Evolutionary conservation across 2,329 filamentous ascomycete genomes (phyloP).

Genomic region (Nothophaeocryptopus gaeumannii): DNA sequence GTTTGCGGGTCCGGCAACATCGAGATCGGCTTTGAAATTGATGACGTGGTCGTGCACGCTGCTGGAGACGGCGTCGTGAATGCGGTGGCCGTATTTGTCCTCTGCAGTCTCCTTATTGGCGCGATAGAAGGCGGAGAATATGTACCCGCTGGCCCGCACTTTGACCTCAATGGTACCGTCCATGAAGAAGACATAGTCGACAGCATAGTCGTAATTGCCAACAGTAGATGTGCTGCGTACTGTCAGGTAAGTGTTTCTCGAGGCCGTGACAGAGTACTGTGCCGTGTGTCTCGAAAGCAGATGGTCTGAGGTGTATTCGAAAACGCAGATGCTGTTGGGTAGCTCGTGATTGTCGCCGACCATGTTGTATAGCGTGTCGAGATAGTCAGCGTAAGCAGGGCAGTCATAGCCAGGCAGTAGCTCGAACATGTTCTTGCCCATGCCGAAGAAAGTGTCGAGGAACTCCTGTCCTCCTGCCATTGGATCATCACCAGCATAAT

Average conservation of each 20-base stretch:
- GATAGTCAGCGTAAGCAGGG: constrained; percentile 51
- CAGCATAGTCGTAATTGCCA: constrained; percentile 56
- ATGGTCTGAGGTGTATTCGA: constrained; percentile 52
- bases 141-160: constrained; percentile 54
- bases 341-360: constrained; percentile 45
- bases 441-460: constrained; percentile 35
- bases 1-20: constrained; percentile 38
- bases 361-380: constrained; percentile 47
- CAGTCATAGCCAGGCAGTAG: constrained; percentile 54
- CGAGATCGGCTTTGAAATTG: constrained; percentile 43
- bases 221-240: constrained; percentile 51
- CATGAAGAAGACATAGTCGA: constrained; percentile 52
- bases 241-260: constrained; percentile 46
- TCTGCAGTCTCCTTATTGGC: constrained; percentile 40
- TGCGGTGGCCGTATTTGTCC: constrained; percentile 40
- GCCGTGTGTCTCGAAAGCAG: constrained; percentile 52
- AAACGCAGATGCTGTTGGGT: constrained; percentile 54
- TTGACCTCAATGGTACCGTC: constrained; percentile 54
- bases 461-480: constrained; percentile 42
- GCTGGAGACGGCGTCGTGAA: constrained; percentile 39
- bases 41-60: constrained; percentile 41
- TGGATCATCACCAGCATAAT: constrained; percentile 51
- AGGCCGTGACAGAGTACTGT: constrained; percentile 42
- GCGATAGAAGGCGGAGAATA: constrained; percentile 50
- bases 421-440: constrained; percentile 49